Conservation (phyloP, 2,329 filamentous ascomycete genomes). For the Ascosphaera apis region DNA sequence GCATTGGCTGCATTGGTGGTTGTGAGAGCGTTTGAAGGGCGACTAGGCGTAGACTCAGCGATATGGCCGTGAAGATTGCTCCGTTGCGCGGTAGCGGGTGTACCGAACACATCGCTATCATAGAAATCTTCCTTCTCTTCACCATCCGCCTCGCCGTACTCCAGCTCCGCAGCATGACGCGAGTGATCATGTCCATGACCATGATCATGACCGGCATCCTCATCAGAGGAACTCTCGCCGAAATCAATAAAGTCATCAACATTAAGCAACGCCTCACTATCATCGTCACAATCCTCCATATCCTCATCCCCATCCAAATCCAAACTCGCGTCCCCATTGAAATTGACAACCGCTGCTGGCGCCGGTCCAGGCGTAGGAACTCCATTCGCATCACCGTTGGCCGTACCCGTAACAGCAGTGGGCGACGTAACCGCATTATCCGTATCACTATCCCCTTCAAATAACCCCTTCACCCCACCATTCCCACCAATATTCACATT, state of each 20-base stretch:
- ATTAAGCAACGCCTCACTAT: constrained; percentile 36
- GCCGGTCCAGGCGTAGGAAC: constrained; percentile 44
- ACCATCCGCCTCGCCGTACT: not conserved
- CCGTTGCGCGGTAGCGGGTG: constrained; percentile 17
- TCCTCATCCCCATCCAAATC: constrained; percentile 37
- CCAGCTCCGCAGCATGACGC: not conserved
- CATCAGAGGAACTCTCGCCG: constrained; percentile 33
- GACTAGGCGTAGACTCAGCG: constrained; percentile 20
- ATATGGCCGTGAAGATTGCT: too few relatives aligned
- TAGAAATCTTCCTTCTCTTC: constrained; percentile 27
- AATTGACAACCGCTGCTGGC: constrained; percentile 53
- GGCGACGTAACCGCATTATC: constrained; percentile 18
- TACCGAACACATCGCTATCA: constrained; percentile 18
- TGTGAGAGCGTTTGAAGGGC: constrained; percentile 5
- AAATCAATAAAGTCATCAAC: constrained; percentile 54
- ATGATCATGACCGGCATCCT: constrained; percentile 28
- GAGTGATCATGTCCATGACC: not conserved
- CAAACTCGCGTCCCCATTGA: constrained; percentile 31
- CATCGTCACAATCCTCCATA: constrained; percentile 39
- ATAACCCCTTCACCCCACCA: too few relatives aligned
- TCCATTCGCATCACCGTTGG: constrained; percentile 31
- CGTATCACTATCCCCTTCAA: constrained; percentile 19
- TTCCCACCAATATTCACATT: constrained; percentile 46
- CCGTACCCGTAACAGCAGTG: constrained; percentile 41
- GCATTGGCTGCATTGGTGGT: constrained; percentile 2